Evolutionary conservation across 176 grass and related monocot species (phyloP).

Genomic region (Avena eriantha): DNA sequence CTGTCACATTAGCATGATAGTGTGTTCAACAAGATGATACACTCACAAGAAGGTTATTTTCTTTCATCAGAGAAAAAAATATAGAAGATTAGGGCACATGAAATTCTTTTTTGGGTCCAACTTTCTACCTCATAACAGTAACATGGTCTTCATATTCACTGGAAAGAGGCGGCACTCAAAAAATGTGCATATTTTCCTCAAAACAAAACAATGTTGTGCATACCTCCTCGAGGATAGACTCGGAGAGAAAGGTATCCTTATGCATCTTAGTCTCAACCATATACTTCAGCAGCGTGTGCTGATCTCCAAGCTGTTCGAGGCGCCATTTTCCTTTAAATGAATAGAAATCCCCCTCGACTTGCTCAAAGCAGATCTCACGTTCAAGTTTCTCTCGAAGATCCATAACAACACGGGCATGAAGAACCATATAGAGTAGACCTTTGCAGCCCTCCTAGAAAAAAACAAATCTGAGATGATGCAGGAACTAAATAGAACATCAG

Average conservation of each 20-base stretch:
- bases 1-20: not conserved
- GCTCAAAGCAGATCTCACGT: slow-evolving; percentile 88
- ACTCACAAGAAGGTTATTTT: not conserved
- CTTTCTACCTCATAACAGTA: not conserved
- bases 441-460: slow-evolving; percentile 92
- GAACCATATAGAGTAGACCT: slow-evolving; percentile 92
- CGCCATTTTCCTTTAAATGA: slow-evolving; percentile 91
- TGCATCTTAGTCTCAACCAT: slow-evolving; percentile 98
- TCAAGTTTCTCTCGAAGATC: slow-evolving; percentile 84
- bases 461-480: not conserved
- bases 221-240: slow-evolving; percentile 98
- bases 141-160: slow-evolving; percentile 3
- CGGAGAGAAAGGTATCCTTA: slow-evolving; percentile 92
- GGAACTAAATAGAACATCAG: slow-evolving; percentile 7
- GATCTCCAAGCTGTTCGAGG: slow-evolving; percentile 86
- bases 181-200: not conserved
- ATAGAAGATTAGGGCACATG: not conserved
- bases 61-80: not conserved
- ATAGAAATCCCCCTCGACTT: slow-evolving; percentile 93
- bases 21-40: slow-evolving; percentile 20
- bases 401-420: slow-evolving; percentile 93
- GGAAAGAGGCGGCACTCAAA: not conserved
- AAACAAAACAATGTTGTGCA: not conserved
- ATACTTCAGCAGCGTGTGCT: slow-evolving; percentile 90
- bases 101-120: not conserved